Percentiles rank a stretch among this genome's conserved stretches.
phyloP scores from a whole-genome alignment of 805 yeast genomes.

The Saturnispora quitensis region DNA sequence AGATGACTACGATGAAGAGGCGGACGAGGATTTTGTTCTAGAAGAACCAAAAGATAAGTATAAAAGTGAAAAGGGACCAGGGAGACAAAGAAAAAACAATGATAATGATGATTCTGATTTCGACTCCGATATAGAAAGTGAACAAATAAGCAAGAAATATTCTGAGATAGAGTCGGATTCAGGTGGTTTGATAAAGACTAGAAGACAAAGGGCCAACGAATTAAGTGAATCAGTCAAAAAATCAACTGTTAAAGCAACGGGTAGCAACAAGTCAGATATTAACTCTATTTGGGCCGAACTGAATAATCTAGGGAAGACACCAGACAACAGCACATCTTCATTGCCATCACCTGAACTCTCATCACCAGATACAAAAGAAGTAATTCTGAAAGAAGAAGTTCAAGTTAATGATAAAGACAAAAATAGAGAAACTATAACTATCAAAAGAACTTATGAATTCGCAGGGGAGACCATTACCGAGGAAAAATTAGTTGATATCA shows the following conservation, averaged over 20 bases:
- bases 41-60: background rate
- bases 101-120: conserved; percentile 1
- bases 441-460: conserved; percentile 72
- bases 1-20: conserved; percentile 7
- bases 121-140: background rate
- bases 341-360: background rate
- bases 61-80: background rate
- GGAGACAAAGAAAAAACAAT: background rate
- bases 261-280: conserved; percentile 28
- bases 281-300: conserved; percentile 48
- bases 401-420: background rate
- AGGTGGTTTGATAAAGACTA: conserved; percentile 15
- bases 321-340: background rate
- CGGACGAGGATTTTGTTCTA: conserved; percentile 6
- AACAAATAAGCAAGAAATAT: background rate
- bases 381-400: background rate
- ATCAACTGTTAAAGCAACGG: background rate
- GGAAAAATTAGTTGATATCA: conserved; percentile 63
- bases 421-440: conserved; percentile 45
- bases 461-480: conserved; percentile 81
- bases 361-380: background rate
- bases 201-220: conserved; percentile 12
- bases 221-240: background rate
- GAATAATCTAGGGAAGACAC: conserved; percentile 23
- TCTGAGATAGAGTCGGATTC: conserved; percentile 2